Base-by-base conservation (phyloP, 805 yeast genomes). In the Ogataea pignaliae region DNA sequence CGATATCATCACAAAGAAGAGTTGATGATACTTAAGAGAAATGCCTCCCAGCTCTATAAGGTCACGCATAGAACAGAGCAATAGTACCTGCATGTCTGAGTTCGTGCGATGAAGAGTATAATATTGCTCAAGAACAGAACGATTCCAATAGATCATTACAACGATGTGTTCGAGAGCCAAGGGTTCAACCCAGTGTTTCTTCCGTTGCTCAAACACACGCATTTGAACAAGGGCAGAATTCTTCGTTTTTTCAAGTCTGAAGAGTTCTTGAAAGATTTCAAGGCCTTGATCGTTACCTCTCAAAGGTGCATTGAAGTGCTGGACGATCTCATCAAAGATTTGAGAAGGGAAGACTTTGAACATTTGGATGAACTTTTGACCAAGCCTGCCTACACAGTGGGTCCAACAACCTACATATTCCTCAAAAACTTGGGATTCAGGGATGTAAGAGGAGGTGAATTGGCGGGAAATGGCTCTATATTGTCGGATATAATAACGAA, bases 231-330 rank as follows among this genome's bases (percentile, higher is more conserved):
- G 10, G 52, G 58, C 0, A 68, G 64, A 12, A 73, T 85, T 3
- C 56, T 71, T 3, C 49, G 55, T 0, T 72, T 73, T 40, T 64
- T 88, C 10, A 55, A 56, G 2, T 70, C 79, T 5, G 55, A 57
- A 0, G 68, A 65, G 10, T 79, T 77, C 47, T 46, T 75, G 1
- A 38, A 54, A 1, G 53, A 63, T 0, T 66, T 71, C 28, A 71
- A 73, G 34, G 76, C 81, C 0, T 63, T 88, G 32, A 83, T 91
- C 10, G 80, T 91, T 3, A 90, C 98, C 0, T 85, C 95, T 2
- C 97, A 91, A 60, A 64, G 98, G 51, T 95, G 97, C 2, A 95
- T 90, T 0, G 97, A 90, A 53, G 82, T 88, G 5, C 63, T 88
- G 11, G 76, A 76, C 47, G 67, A 69, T 33, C 60, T 76, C 12